phyloP scores from a whole-genome alignment of 2,329 filamentous ascomycete species.

The Furcasterigmium sp. region DNA sequence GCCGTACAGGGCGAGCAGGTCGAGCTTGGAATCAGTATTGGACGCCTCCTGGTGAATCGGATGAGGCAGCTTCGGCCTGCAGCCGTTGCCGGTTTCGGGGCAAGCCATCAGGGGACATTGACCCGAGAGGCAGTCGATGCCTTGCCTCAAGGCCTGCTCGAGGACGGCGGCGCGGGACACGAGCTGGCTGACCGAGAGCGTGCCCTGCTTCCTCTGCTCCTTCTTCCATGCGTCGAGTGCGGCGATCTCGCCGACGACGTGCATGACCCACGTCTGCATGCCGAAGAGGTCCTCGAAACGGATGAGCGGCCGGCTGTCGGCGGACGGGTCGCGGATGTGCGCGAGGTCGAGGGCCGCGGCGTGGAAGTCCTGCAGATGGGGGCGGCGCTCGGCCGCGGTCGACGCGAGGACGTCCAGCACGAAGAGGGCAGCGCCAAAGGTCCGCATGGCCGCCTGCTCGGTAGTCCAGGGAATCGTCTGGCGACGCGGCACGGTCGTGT shows the following conservation, averaged over 20 bases:
- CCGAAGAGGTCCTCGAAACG: conserved; percentile 32
- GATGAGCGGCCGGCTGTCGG: conserved; percentile 15
- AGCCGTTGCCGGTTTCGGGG: neutral
- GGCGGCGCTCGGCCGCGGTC: conserved; percentile 35
- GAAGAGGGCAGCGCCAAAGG: conserved; percentile 40
- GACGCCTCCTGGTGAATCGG: conserved; percentile 12
- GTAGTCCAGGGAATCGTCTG: conserved; percentile 33
- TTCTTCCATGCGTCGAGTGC: conserved; percentile 52
- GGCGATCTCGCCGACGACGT: conserved; percentile 49
- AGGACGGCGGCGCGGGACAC: conserved; percentile 20
- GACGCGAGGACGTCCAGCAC: conserved; percentile 46
- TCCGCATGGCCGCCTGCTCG: conserved; percentile 41
- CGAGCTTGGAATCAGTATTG: neutral
- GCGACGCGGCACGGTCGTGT: conserved; percentile 10
- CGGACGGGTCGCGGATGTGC: conserved; percentile 9
- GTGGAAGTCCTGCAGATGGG: conserved; percentile 37
- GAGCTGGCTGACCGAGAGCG: conserved; percentile 39
- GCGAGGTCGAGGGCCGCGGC: conserved; percentile 28
- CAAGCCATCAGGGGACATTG: conserved; percentile 10
- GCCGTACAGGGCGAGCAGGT: conserved; percentile 8
- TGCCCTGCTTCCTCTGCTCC: conserved; percentile 32
- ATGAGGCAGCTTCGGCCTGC: conserved; percentile 13
- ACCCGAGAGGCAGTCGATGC: conserved; percentile 13
- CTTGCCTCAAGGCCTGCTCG: conserved; percentile 11
- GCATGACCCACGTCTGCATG: conserved; percentile 48